These are phyloP conservation scores for Kwoniella europaea DNA, from an alignment of 768 basidiomycete species.

Conservation along the genomic window DNA sequence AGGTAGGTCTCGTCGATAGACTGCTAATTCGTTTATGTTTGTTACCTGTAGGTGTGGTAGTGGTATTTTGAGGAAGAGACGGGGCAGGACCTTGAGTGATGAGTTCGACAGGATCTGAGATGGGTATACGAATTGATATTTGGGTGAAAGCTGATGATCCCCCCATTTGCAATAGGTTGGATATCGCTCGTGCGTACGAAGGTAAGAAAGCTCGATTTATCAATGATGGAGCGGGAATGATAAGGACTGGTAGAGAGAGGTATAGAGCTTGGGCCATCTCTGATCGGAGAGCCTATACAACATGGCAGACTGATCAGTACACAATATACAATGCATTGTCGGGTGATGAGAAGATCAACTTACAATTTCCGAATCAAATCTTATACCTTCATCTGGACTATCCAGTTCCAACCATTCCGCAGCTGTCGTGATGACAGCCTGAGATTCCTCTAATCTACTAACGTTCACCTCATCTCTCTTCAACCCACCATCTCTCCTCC, in stretches of 20 bases:
- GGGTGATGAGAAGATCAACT: slow-evolving; percentile 53
- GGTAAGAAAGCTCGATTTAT: slow-evolving; percentile 71
- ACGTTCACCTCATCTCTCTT: slow-evolving; percentile 83
- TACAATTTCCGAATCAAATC: slow-evolving; percentile 94
- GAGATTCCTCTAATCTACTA: slow-evolving; percentile 71
- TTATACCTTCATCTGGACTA: slow-evolving; percentile 86
- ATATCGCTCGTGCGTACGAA: slow-evolving; percentile 89
- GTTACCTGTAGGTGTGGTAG: slow-evolving; percentile 23
- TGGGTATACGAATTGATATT: slow-evolving; percentile 72
- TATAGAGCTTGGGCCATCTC: slow-evolving; percentile 93
- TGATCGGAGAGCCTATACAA: slow-evolving; percentile 79
- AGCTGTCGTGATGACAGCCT: slow-evolving; percentile 69
- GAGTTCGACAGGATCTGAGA: slow-evolving; percentile 64
- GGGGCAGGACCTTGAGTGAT: slow-evolving; percentile 53
- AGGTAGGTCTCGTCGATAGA: slow-evolving; percentile 43
- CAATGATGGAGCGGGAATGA: slow-evolving; percentile 86
- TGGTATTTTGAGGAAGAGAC: slow-evolving; percentile 8
- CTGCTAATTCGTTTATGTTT: slow-evolving; percentile 52
- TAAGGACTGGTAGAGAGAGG: slow-evolving; percentile 79
- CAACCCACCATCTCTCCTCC: slow-evolving; percentile 84
- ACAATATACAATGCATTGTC: too few species aligned
- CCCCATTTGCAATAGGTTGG: slow-evolving; percentile 69
- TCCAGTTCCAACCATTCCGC: slow-evolving; percentile 97
- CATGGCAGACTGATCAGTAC: too few species aligned
- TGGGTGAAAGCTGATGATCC: slow-evolving; percentile 68